Evolutionary conservation across 1,139 yeast genomes (phyloP).

Genomic region (Zygoascus sp.): DNA sequence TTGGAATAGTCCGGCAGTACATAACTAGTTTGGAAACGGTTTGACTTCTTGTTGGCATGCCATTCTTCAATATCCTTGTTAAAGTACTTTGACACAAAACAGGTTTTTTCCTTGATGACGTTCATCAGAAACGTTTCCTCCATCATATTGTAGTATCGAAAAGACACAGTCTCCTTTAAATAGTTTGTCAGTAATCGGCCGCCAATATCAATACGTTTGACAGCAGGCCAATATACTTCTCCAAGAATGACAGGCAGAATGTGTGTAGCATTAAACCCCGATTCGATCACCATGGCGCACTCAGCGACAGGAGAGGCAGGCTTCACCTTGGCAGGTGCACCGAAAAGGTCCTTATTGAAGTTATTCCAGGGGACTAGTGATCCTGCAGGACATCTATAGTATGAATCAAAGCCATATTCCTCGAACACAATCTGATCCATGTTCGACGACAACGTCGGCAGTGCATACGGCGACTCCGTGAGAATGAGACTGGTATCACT

Average conservation of each 20-base stretch:
- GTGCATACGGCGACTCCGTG: slow-evolving; percentile 76
- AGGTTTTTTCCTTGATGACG: slow-evolving; percentile 75
- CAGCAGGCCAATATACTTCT: slow-evolving; percentile 71
- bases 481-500: slow-evolving; percentile 49
- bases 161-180: slow-evolving; percentile 77
- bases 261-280: slow-evolving; percentile 87
- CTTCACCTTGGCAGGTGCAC: slow-evolving; percentile 14
- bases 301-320: slow-evolving; percentile 41
- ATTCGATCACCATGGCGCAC: slow-evolving; percentile 75
- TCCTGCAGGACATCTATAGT: slow-evolving; percentile 60
- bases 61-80: slow-evolving; percentile 45
- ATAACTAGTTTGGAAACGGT: slow-evolving; percentile 50
- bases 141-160: slow-evolving; percentile 87
- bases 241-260: slow-evolving; percentile 81
- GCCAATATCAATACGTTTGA: slow-evolving; percentile 71
- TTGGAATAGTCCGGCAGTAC: slow-evolving; percentile 85
- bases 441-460: slow-evolving; percentile 77
- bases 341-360: slow-evolving; percentile 8
- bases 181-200: slow-evolving; percentile 82
- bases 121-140: slow-evolving; percentile 86
- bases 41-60: slow-evolving; percentile 29
- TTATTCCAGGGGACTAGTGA: slow-evolving; percentile 65
- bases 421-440: slow-evolving; percentile 93
- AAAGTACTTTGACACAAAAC: slow-evolving; percentile 70
- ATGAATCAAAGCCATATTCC: slow-evolving; percentile 76